Evolutionary conservation across 2,329 filamentous ascomycete genomes (phyloP).

Genomic region (Sporothrix protearum): DNA sequence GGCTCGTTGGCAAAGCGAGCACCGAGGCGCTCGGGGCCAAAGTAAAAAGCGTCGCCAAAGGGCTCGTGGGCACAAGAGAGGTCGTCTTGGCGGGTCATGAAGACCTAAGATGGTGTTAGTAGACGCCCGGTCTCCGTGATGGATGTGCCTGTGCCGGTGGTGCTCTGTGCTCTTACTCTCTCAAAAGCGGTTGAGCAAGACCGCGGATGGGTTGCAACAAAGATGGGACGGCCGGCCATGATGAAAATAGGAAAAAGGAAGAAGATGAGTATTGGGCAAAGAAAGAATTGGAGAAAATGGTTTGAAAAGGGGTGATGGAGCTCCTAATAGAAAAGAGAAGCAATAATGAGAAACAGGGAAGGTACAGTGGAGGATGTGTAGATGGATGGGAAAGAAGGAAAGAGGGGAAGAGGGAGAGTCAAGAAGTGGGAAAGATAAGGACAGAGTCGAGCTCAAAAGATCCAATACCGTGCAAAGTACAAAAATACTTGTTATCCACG

Average conservation of each 20-base stretch:
- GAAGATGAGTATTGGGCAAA: neutral
- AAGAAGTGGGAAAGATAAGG: neutral
- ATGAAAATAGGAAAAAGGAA: neutral
- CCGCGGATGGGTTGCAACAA: constrained; percentile 88
- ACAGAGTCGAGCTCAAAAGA: neutral
- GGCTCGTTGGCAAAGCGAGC: constrained; percentile 71
- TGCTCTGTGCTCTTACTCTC: constrained; percentile 62
- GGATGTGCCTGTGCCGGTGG: neutral
- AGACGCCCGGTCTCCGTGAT: neutral
- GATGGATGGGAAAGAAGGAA: neutral
- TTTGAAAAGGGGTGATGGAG: neutral
- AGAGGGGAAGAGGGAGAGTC: neutral
- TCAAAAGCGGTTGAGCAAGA: constrained; percentile 98
- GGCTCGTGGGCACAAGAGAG: constrained; percentile 89
- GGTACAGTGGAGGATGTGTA: neutral
- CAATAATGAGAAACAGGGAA: neutral
- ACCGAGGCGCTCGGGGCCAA: constrained; percentile 82
- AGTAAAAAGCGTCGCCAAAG: constrained; percentile 96
- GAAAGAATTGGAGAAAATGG: neutral
- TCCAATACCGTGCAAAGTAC: neutral
- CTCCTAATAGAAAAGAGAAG: neutral
- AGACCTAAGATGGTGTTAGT: constrained; percentile 58
- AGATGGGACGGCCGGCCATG: constrained; percentile 81
- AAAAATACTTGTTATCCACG: neutral
- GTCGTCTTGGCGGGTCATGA: constrained; percentile 85